Conservation (phyloP, 2,329 filamentous ascomycete species). For the Neonectria ditissima region DNA sequence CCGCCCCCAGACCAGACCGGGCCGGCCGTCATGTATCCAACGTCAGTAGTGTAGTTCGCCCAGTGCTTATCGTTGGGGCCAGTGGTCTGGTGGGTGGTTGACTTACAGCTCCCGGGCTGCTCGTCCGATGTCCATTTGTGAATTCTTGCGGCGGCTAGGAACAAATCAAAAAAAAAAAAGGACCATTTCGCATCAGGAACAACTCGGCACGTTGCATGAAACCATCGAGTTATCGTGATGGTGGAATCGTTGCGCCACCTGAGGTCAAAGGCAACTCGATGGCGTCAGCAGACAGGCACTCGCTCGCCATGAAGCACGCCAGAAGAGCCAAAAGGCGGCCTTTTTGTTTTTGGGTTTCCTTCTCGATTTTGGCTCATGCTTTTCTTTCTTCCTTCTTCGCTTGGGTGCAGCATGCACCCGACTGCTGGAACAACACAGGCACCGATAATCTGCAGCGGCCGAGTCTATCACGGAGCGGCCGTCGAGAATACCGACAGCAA, state of each 20-base stretch:
- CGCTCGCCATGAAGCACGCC: conserved; percentile 36
- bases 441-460: conserved; percentile 7
- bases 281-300: conserved; percentile 37
- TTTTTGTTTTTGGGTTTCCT: conserved; percentile 1
- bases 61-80: conserved; percentile 1
- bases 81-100: neutral
- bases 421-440: conserved; percentile 2
- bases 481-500: too few species aligned
- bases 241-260: conserved; percentile 33
- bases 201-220: neutral
- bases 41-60: neutral
- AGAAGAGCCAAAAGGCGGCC: neutral
- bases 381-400: neutral
- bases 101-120: neutral
- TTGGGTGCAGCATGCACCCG: neutral
- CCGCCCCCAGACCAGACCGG: neutral
- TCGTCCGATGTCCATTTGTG: neutral
- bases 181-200: neutral
- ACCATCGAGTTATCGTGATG: conserved; percentile 25
- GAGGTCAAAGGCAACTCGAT: conserved; percentile 25
- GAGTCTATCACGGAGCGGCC: too few species aligned
- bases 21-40: neutral
- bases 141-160: conserved; percentile 5
- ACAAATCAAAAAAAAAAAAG: neutral
- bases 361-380: conserved; percentile 4